phyloP scores from a whole-genome alignment of 192 early-diverging fungal genomes.

The Dissophora globulifera region DNA sequence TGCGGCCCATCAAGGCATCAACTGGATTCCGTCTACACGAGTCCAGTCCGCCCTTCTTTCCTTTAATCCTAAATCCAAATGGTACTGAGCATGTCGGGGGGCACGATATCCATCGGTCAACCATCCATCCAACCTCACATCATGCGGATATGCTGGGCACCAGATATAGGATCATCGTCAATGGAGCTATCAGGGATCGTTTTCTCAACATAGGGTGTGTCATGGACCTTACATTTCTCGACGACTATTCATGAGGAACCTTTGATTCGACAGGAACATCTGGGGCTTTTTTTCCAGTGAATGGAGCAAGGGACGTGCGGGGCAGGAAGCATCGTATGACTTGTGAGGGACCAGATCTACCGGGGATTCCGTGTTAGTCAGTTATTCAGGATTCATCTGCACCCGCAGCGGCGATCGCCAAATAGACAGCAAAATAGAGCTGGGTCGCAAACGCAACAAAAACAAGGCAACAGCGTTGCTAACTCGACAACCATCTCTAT shows the following conservation, averaged over 20 bases:
- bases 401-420: no score
- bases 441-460: background rate
- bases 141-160: no score
- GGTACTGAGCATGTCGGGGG: background rate
- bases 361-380: no score
- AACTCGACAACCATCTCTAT: no score
- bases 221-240: background rate
- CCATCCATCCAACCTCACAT: slow-evolving; percentile 20
- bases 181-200: background rate
- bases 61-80: slow-evolving; percentile 5
- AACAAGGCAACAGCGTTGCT: no score
- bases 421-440: no score
- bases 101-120: slow-evolving; percentile 8
- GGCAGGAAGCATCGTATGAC: background rate
- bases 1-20: background rate
- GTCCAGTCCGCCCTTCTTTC: slow-evolving; percentile 3
- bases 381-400: no score
- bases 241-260: slow-evolving; percentile 9
- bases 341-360: background rate
- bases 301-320: background rate
- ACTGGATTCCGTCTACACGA: no score
- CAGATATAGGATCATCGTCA: no score
- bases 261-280: slow-evolving; percentile 7
- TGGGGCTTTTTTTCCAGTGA: background rate
- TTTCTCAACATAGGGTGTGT: no score